Conservation (phyloP, 2,329 filamentous ascomycete genomes). For the Microsporum audouinii region DNA sequence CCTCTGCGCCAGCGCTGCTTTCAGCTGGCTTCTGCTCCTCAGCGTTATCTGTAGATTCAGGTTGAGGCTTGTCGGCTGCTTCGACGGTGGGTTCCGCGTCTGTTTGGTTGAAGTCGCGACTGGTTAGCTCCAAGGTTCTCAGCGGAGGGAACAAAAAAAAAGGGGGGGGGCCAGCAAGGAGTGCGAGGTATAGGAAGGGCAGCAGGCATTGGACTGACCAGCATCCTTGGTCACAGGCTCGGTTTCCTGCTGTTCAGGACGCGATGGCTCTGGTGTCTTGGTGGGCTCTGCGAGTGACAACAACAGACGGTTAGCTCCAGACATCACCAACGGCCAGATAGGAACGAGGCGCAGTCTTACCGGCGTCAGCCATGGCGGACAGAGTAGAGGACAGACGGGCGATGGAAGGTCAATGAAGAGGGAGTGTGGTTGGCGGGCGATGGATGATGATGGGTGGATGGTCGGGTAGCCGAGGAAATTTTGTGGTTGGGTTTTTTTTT, state of each 20-base stretch:
- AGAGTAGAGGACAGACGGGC: slow-evolving; percentile 2
- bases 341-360: slow-evolving; percentile 21
- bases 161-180: background rate
- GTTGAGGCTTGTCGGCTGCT: slow-evolving; percentile 20
- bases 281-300: slow-evolving; percentile 16
- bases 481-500: slow-evolving; percentile 18
- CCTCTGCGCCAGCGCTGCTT: slow-evolving; percentile 14
- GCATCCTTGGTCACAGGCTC: slow-evolving; percentile 19
- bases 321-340: background rate
- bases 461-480: slow-evolving; percentile 13
- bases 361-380: slow-evolving; percentile 30
- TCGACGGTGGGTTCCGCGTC: slow-evolving; percentile 16
- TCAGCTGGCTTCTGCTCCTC: slow-evolving; percentile 22
- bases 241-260: slow-evolving; percentile 17
- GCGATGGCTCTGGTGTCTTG: slow-evolving; percentile 13
- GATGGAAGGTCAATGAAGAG: background rate
- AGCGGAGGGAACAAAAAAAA: background rate
- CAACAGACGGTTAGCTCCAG: slow-evolving; percentile 12
- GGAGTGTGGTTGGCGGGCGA: slow-evolving; percentile 3
- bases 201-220: slow-evolving; percentile 21
- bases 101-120: slow-evolving; percentile 1
- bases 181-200: background rate
- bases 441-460: slow-evolving; percentile 6
- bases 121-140: slow-evolving; percentile 1
- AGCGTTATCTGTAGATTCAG: slow-evolving; percentile 8